phyloP scores from a whole-genome alignment of 495 filamentous ascomycete species.

The Aspergillus kassunensis region DNA sequence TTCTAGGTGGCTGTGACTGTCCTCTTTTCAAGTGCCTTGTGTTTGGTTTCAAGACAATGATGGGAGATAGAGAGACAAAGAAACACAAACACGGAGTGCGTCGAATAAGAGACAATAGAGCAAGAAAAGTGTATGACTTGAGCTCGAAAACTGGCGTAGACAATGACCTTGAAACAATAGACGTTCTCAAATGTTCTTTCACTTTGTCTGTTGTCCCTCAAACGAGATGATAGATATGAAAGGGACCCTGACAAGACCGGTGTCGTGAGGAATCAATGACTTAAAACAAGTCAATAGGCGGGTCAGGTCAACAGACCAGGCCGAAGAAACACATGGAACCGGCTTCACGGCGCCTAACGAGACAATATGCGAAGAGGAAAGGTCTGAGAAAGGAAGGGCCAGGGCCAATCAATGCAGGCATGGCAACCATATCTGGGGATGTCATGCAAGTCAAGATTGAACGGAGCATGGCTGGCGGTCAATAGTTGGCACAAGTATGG shows the following conservation, averaged over 20 bases:
- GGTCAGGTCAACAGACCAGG: neutral
- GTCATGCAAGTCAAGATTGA: constrained; percentile 1
- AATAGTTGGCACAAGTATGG: constrained; percentile 6
- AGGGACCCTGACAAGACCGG: neutral
- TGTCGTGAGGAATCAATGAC: constrained; percentile 2
- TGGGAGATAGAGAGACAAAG: neutral
- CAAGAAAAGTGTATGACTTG: neutral
- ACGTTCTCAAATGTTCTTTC: neutral
- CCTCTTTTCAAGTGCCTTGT: neutral
- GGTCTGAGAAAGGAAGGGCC: constrained; percentile 4
- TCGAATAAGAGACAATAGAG: neutral
- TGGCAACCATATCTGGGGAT: neutral
- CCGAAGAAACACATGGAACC: constrained; percentile 10
- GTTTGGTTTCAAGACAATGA: constrained; percentile 3
- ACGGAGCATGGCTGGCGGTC: constrained; percentile 2
- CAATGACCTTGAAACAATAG: neutral
- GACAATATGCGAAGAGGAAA: constrained; percentile 4
- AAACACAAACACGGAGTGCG: neutral
- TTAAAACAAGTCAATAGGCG: constrained; percentile 7
- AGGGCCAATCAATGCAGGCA: constrained; percentile 17
- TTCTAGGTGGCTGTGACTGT: neutral
- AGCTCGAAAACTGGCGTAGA: neutral
- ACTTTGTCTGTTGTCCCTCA: constrained; percentile 1
- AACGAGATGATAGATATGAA: neutral
- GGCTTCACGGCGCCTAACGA: constrained; percentile 11